Conservation (phyloP, 306 rosid species). For the Cercis canadensis region DNA sequence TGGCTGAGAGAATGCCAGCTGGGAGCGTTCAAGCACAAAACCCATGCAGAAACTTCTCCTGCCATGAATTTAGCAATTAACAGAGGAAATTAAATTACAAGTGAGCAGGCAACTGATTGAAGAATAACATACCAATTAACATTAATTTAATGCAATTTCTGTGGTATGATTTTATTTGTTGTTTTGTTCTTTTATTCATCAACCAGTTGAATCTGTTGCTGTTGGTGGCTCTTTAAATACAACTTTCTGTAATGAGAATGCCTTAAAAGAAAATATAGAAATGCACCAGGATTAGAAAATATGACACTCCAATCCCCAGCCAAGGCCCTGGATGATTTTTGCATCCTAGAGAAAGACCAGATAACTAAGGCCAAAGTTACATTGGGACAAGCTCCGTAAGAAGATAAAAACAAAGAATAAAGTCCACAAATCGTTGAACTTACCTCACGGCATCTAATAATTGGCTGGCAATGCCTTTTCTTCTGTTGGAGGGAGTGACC, state of each 20-base stretch:
- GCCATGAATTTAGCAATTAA: slow-evolving; percentile 32
- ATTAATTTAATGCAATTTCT: neutral
- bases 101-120: neutral
- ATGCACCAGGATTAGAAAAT: no score
- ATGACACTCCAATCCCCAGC: no score
- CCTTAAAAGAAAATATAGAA: no score
- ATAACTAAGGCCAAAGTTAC: no score
- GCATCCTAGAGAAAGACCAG: no score
- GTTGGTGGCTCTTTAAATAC: no score
- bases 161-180: neutral
- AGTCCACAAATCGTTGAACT: slow-evolving; percentile 1
- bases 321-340: no score
- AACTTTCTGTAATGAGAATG: no score
- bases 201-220: no score
- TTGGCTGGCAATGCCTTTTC: slow-evolving; percentile 72
- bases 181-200: no score
- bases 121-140: slow-evolving; percentile 20
- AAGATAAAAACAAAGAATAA: neutral
- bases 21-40: slow-evolving; percentile 56
- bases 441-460: slow-evolving; percentile 83
- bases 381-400: neutral
- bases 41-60: slow-evolving; percentile 73
- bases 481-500: slow-evolving; percentile 82
- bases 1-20: slow-evolving; percentile 84
- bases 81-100: slow-evolving; percentile 17